A percentile compares a stretch with the other conserved stretches of the same genome.
Evolutionary conservation across 768 basidiomycete species (phyloP).

Genomic region (Tylopilus balloui): DNA sequence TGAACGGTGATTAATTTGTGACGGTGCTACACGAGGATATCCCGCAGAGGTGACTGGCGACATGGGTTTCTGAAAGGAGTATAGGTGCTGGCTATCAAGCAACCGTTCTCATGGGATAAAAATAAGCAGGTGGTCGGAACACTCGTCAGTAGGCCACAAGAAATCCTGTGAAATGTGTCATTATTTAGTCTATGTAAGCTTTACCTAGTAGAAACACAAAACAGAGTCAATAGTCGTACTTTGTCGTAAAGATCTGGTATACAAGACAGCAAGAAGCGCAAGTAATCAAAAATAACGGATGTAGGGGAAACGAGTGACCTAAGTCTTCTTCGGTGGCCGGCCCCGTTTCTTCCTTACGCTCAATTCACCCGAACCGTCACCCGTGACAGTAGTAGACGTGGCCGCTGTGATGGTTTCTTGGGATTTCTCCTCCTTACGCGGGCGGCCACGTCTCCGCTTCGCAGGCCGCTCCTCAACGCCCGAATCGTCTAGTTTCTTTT

Average conservation of each 20-base stretch:
- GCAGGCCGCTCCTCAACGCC: slow-evolving; percentile 48
- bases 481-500: slow-evolving; percentile 41
- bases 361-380: slow-evolving; percentile 44
- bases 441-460: slow-evolving; percentile 72
- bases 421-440: slow-evolving; percentile 60
- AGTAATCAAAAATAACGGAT: slow-evolving; percentile 23
- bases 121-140: slow-evolving; percentile 25
- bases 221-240: slow-evolving; percentile 34
- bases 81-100: slow-evolving; percentile 11
- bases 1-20: slow-evolving; percentile 35
- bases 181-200: slow-evolving; percentile 34
- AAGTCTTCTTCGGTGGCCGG: slow-evolving; percentile 53
- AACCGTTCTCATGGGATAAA: slow-evolving; percentile 32
- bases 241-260: slow-evolving; percentile 33
- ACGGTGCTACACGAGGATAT: slow-evolving; percentile 31
- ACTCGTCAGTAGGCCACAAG: slow-evolving; percentile 13
- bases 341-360: slow-evolving; percentile 66
- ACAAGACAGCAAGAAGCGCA: slow-evolving; percentile 34
- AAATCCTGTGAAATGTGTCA: slow-evolving; percentile 25
- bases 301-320: slow-evolving; percentile 7
- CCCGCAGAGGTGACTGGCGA: slow-evolving; percentile 20
- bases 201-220: slow-evolving; percentile 33
- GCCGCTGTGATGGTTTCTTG: slow-evolving; percentile 37
- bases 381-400: slow-evolving; percentile 24
- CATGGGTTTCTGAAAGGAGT: slow-evolving; percentile 25